Conservation (phyloP, 108 stramenopile genomes). For the Cyclotella choctawhatcheeana region DNA sequence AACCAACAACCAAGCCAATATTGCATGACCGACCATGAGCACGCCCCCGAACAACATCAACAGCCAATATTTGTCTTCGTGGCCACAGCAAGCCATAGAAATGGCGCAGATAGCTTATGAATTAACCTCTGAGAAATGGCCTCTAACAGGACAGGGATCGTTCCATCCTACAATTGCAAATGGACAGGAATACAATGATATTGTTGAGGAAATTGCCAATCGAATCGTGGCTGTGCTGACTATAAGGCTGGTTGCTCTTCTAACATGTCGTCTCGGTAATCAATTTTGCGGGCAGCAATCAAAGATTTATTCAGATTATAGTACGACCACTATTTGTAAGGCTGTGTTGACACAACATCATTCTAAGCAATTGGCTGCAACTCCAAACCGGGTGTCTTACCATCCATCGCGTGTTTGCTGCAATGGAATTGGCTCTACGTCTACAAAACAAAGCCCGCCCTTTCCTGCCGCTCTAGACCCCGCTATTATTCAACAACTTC, state of each 20-base stretch:
- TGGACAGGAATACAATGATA: neutral
- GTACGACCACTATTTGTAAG: constrained; percentile 34
- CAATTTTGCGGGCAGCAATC: neutral
- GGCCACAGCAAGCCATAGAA: constrained; percentile 16
- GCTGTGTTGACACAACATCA: constrained; percentile 14
- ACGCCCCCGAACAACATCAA: neutral
- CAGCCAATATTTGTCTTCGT: too few species aligned
- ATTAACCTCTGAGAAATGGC: constrained; percentile 23
- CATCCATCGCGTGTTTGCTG: constrained; percentile 38
- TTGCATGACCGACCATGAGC: neutral
- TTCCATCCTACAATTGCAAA: constrained; percentile 1
- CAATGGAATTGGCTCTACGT: too few species aligned
- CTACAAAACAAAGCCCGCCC: neutral
- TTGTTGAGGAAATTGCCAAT: constrained; percentile 35
- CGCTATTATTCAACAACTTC: neutral
- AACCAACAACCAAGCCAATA: too few species aligned
- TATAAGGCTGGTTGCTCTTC: constrained; percentile 68
- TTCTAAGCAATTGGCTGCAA: neutral
- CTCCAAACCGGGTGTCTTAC: neutral
- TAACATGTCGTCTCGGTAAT: constrained; percentile 43
- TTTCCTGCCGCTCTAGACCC: neutral
- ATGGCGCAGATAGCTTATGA: constrained; percentile 27
- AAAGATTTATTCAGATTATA: constrained; percentile 33
- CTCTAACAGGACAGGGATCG: constrained; percentile 8
- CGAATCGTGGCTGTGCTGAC: constrained; percentile 69